Base-by-base conservation (phyloP, 768 basidiomycete species). In the Auriscalpium vulgare region DNA sequence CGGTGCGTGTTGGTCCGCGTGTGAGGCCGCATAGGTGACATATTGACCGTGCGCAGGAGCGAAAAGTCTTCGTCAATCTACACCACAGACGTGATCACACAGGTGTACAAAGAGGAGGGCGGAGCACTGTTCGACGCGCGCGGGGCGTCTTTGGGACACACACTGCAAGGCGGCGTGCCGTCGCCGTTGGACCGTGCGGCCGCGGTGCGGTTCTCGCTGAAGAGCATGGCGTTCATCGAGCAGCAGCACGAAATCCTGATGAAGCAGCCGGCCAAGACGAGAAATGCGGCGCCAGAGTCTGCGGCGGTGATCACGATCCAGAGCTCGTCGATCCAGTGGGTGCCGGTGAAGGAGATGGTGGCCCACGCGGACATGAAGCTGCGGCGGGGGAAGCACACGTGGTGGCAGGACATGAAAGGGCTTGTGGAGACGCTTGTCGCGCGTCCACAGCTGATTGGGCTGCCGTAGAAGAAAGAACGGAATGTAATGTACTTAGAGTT, bases 61-160 rank as follows among this genome's bases (percentile, higher is more conserved):
- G 97, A 99, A 73, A 77, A 75, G 35, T 76, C 95, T 1, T 97
- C 95, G 13, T 74, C 74, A 9, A 88, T 97, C 23, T 99, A 98
- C 76, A 87, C 88, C 13, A 95, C 95, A 8, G 85, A 91, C 8
- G 80, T 97, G 54, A 81, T 99, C 63, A 95, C 88, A 58, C 90
- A 90, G 69, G 97, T 99, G 78, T 73, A 97, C 71, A 87, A 88
- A 65, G 95, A 97, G 68, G 95, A 98, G 71, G 97, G 97, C n/a
- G 85, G 85, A 23, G 60, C 77, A 6, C 76, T 97, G 21, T 99
- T 98, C 67, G 97, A 99, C 72, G 84, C 97, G 17, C 87, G 97
- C 49, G 89, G 85, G 17, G 97, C 95, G n/a, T 88, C 92, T 1
- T 82, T 99, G 17, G 97, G 97, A 14, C 97, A 99, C 73, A 98